Evolutionary conservation across 2,329 filamentous ascomycete species (phyloP).

Genomic region (Cercospora canescens): DNA sequence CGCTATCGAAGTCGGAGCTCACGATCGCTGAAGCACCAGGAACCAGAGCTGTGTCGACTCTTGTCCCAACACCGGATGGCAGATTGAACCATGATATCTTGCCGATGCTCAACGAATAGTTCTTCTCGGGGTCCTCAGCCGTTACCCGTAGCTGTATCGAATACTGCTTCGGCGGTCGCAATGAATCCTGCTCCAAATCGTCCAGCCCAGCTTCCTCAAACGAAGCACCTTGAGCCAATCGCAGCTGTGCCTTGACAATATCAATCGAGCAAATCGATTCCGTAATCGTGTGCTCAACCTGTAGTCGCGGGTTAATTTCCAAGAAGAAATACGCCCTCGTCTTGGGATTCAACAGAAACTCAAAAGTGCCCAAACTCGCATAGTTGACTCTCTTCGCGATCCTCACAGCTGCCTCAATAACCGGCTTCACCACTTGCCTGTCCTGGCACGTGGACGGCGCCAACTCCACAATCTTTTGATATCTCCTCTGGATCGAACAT

Average conservation of each 20-base stretch:
- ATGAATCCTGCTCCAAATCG: conserved; percentile 34
- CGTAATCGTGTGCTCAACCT: conserved; percentile 64
- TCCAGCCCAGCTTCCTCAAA: conserved; percentile 36
- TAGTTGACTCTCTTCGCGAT: conserved; percentile 57
- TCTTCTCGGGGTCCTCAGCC: conserved; percentile 54
- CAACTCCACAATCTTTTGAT: conserved; percentile 62
- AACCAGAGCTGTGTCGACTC: conserved; percentile 59
- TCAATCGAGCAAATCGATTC: conserved; percentile 57
- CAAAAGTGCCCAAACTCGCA: conserved; percentile 62
- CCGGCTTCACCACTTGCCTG: conserved; percentile 47
- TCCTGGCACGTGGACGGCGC: conserved; percentile 55
- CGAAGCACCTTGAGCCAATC: conserved; percentile 53
- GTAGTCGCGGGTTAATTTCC: conserved; percentile 61
- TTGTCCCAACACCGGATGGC: conserved; percentile 58
- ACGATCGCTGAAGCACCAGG: conserved; percentile 46
- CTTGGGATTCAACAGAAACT: conserved; percentile 59
- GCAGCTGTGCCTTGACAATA: conserved; percentile 56
- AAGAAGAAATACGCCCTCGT: conserved; percentile 58
- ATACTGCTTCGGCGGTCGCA: conserved; percentile 40
- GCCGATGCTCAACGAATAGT: conserved; percentile 61
- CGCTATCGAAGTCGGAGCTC: conserved; percentile 58
- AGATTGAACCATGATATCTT: conserved; percentile 57
- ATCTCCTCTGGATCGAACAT: conserved; percentile 60
- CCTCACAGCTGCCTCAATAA: conserved; percentile 56
- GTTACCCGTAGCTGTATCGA: conserved; percentile 61